Percentiles rank a stretch among this genome's conserved stretches.
These are phyloP conservation scores for Aschersonia sp. DNA, from an alignment of 2,329 filamentous ascomycete species.

Conservation along the genomic window DNA sequence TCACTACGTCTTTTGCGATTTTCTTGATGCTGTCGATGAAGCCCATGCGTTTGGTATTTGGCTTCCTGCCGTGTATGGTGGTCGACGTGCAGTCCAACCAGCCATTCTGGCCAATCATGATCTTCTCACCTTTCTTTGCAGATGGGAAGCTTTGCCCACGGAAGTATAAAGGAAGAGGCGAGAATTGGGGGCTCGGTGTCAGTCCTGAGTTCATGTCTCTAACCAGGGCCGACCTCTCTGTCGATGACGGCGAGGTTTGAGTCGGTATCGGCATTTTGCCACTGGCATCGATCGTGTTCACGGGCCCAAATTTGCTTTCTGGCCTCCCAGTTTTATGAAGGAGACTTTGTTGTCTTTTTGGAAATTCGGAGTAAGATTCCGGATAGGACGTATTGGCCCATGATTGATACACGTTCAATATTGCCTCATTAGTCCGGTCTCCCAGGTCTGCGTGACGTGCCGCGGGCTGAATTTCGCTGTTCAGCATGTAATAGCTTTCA, in stretches of 20 bases:
- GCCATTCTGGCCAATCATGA: conserved; percentile 38
- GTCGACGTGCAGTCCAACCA: conserved; percentile 35
- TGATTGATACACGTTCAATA: conserved; percentile 9
- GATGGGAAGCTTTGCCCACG: conserved; percentile 21
- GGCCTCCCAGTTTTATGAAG: conserved; percentile 12
- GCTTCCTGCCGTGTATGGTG: conserved; percentile 9
- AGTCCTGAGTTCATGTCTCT: neutral
- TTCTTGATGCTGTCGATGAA: conserved; percentile 34
- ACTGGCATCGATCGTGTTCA: conserved; percentile 11
- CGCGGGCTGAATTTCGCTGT: neutral
- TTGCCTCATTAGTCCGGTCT: conserved; percentile 5
- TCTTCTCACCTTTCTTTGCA: conserved; percentile 30
- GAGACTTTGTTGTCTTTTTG: conserved; percentile 5
- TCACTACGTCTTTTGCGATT: conserved; percentile 39
- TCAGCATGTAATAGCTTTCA: neutral
- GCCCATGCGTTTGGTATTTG: conserved; percentile 21
- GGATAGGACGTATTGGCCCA: conserved; percentile 9
- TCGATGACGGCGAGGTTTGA: neutral
- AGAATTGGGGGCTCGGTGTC: conserved; percentile 18
- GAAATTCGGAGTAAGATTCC: conserved; percentile 7
- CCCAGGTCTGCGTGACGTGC: neutral
- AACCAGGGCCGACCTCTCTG: neutral
- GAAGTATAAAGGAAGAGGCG: conserved; percentile 28
- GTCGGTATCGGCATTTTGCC: neutral
- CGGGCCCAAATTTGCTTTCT: conserved; percentile 3